Base-by-base conservation (phyloP, 1,284 basidiomycete species). In the Cutaneotrichosporon curvatum region DNA sequence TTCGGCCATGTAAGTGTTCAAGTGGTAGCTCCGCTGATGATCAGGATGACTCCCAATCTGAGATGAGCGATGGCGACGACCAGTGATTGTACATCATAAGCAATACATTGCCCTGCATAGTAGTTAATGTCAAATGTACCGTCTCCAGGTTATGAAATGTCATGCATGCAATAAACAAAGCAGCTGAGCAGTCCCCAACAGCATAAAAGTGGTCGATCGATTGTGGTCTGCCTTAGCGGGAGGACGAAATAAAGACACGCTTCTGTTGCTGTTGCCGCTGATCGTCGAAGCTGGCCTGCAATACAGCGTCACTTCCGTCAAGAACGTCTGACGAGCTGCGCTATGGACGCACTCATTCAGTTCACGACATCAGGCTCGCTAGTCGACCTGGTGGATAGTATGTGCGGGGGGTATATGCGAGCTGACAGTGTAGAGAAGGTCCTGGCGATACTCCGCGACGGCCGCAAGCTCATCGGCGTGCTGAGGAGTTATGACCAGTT, bases 321-420 rank as follows among this genome's bases (percentile, higher is more conserved):
- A 12, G 25, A 28, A 28, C 25, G 25, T 28, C n/a, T n/a, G n/a
- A n/a, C 12, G 25, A 28, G 25, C 25, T 28, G 25, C 44, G 37
- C 38, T 35, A 92, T 94, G 88, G 89, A 94, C 75, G 89, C 88
- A 47, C 75, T 94, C 60, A 92, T 94, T 63, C 89, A 90, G 43
- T 96, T 95, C 74, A 96, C 91, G 55, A 96, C 91, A 18, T 94
- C 90, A 41, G 91, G 91, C 61, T 89, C 90, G 57, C 81, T 96
- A 55, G 86, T 95, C 71, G 91, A 95, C 79, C 89, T 88, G 72
- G 92, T 96, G 75, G 91, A 96, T 82, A 94, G 91, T 96, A 90
- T 90, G 75, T 79, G 70, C 10, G 3, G 16, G 14, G 33, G 7
- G 14, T 23, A 5, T 23, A 14, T 8, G 8, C 25, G 11, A 18